Evolutionary conservation across 208 protist species (phyloP), one percentile per base, ranked within the genome.

Genomic region (Leishmania arabica): DNA sequence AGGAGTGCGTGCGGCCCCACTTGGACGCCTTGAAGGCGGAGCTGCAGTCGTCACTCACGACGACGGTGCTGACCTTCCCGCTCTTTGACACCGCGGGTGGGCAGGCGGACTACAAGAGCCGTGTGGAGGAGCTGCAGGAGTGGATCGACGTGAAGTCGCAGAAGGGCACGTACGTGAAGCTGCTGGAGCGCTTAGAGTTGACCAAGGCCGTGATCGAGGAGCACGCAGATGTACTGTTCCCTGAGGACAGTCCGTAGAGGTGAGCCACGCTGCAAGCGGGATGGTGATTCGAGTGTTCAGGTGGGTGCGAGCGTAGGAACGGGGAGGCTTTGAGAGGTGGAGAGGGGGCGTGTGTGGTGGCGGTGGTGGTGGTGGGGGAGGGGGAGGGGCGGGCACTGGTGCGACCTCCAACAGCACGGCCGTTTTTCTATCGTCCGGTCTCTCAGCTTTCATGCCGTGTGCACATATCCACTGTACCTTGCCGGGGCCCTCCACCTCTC

Each of bases 61-160:
- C 90, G 21, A 89, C 90, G 51, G 88, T 92, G 49, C 84, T 94
- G 69, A 92, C 86, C 65, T 92, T 95, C 65, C 84, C 85, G 19
- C 79, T 86, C 42, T 80, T 89, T 56, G 84, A 86, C 45, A 72
- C 88, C 45, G 92, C 89, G 74, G 86, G 83, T 64, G 87, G 84
- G 47, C 87, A 86, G 47, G 78, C 77, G 17, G 91, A 95, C 82
- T 93, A 95, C 82, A 83, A 81, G 60, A 86, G 92, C 56, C 86
- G 91, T 21, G 70, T 97, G 77, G 86, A 92, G 47, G 94, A 97
- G 83, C 83, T 97, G 70, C 84, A 86, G 53, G 94, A 95, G 75
- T 97, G 92, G 91, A 83, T 97, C n/a, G 94, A 95, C 56, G 88
- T 93, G 21, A 89, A 95, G 75, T 91, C 90, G 68, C 89, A 94